A percentile compares a stretch with the other conserved stretches of the same genome.
Conservation (phyloP, 257 asterid genomes). For the Solanum phureja region DNA sequence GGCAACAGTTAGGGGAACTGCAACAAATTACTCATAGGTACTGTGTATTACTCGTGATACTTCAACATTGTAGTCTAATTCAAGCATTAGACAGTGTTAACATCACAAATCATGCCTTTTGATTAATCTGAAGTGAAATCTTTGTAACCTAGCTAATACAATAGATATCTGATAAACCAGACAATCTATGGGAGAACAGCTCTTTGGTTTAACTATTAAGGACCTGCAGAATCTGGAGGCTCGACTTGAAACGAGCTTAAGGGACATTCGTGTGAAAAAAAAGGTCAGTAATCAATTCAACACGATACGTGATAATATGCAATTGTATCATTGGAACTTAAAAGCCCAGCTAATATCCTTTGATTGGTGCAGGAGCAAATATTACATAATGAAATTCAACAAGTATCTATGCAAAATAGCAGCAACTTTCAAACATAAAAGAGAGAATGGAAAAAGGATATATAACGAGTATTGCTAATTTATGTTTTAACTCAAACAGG, state of each 20-base stretch:
- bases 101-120: not conserved
- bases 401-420: not conserved
- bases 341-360: too few relatives aligned
- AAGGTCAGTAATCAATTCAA: not conserved
- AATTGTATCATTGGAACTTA: not conserved
- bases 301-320: not conserved
- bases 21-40: not conserved
- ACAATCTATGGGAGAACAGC: slow-evolving; percentile 1
- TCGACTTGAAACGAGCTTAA: not conserved
- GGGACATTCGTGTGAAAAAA: not conserved
- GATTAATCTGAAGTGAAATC: not conserved
- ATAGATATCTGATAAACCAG: not conserved
- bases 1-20: not conserved
- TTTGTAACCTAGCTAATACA: not conserved
- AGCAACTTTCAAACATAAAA: not conserved
- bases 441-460: not conserved
- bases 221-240: slow-evolving; percentile 2
- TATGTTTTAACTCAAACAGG: not conserved
- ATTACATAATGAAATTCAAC: slow-evolving; percentile 1
- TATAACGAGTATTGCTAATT: not conserved
- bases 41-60: not conserved
- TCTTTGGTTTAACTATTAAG: not conserved
- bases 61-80: not conserved
- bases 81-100: not conserved
- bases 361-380: not conserved